Conservation (phyloP, 2,329 filamentous ascomycete genomes). For the Coniochaeta sp. region DNA sequence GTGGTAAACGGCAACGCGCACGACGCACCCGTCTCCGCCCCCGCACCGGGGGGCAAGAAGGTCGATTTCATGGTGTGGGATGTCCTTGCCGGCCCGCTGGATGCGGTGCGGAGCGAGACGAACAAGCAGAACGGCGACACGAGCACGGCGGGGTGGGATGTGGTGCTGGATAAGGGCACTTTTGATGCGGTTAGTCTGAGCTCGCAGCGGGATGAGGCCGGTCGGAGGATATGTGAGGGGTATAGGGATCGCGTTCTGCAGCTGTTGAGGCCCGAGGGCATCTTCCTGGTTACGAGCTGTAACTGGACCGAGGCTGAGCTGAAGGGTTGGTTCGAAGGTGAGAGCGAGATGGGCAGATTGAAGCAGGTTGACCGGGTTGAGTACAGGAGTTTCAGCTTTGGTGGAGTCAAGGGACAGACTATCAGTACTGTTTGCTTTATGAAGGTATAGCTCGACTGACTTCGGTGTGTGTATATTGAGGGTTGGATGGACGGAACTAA, state of each 20-base stretch:
- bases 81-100: conserved; percentile 39
- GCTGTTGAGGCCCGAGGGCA: conserved; percentile 62
- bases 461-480: too few species aligned
- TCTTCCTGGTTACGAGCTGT: conserved; percentile 86
- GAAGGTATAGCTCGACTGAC: conserved; percentile 17
- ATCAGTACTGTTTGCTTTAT: conserved; percentile 82
- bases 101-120: conserved; percentile 22
- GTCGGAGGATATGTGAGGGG: conserved; percentile 60
- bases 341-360: conserved; percentile 32
- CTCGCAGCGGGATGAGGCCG: conserved; percentile 41
- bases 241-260: conserved; percentile 63
- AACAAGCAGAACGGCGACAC: conserved; percentile 4
- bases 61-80: conserved; percentile 54
- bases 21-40: neutral
- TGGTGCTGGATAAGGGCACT: conserved; percentile 95
- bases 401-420: conserved; percentile 78
- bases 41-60: neutral
- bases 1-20: neutral
- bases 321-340: conserved; percentile 63
- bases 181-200: conserved; percentile 90
- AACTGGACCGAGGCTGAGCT: conserved; percentile 96
- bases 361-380: conserved; percentile 60
- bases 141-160: conserved; percentile 59
- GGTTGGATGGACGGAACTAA: neutral
- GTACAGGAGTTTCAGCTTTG: conserved; percentile 85